A percentile compares a stretch with the other conserved stretches of the same genome.
phyloP scores from a whole-genome alignment of 1,284 basidiomycete species.

The Moniliophthora roreri region DNA sequence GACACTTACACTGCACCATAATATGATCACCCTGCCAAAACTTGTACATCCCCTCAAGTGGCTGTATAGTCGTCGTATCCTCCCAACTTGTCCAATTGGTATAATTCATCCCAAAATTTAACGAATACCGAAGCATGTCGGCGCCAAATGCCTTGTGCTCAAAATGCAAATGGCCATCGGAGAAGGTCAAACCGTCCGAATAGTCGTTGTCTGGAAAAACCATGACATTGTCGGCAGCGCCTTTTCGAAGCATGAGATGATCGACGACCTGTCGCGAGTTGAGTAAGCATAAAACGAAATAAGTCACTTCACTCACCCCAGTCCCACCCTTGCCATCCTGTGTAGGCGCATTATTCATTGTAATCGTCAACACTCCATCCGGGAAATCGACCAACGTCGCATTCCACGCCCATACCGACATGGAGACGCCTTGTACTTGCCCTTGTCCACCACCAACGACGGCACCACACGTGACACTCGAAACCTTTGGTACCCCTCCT shows the following conservation, averaged over 20 bases:
- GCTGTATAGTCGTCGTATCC: constrained; percentile 63
- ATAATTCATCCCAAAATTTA: constrained; percentile 87
- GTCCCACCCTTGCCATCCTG: constrained; percentile 46
- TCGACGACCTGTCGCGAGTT: constrained; percentile 54
- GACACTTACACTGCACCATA: constrained; percentile 77
- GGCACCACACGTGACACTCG: constrained; percentile 45
- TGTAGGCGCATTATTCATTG: constrained; percentile 56
- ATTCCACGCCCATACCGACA: constrained; percentile 70
- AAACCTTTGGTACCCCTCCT: constrained; percentile 52
- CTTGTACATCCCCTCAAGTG: constrained; percentile 53
- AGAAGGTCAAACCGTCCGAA: constrained; percentile 58
- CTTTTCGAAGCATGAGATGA: constrained; percentile 80
- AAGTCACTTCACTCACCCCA: constrained; percentile 40
- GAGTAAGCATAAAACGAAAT: constrained; percentile 16
- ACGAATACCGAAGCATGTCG: constrained; percentile 84
- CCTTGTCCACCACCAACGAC: constrained; percentile 47
- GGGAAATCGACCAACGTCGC: constrained; percentile 71
- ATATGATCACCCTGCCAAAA: constrained; percentile 87
- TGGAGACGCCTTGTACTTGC: constrained; percentile 50
- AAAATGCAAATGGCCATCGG: constrained; percentile 68
- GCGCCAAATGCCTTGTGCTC: constrained; percentile 83
- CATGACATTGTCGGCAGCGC: constrained; percentile 71
- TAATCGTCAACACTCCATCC: constrained; percentile 80
- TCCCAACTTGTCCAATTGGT: constrained; percentile 78
- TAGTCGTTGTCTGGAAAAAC: constrained; percentile 83